Percentiles rank a stretch among this genome's conserved stretches.
Conservation (phyloP, 2,329 filamentous ascomycete genomes). For the Fusarium sp. region DNA sequence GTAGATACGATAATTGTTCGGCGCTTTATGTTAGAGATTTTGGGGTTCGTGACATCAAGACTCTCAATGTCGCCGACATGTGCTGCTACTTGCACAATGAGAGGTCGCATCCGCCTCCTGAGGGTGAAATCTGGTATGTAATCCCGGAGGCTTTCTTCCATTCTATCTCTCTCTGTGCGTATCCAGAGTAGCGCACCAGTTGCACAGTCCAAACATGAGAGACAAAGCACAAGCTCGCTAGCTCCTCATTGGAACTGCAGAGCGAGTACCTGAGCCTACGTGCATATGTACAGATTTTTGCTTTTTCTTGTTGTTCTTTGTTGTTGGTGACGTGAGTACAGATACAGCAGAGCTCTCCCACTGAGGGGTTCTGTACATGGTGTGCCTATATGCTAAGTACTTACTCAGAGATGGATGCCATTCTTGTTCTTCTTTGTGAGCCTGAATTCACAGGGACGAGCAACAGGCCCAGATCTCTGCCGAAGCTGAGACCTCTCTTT, state of each 20-base stretch:
- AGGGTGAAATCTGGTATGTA: not conserved
- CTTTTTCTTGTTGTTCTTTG: conserved; percentile 12
- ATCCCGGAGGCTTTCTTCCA: not conserved
- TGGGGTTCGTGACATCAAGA: too few relatives aligned
- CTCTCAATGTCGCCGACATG: too few relatives aligned
- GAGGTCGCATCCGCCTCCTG: not conserved
- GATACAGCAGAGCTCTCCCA: conserved; percentile 1
- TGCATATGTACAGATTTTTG: not conserved
- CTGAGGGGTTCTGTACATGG: not conserved
- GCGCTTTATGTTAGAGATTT: too few relatives aligned
- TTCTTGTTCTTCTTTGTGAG: conserved; percentile 1
- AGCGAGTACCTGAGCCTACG: not conserved
- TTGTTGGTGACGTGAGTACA: not conserved
- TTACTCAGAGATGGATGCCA: not conserved
- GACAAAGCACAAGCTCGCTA: not conserved
- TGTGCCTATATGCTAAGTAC: not conserved
- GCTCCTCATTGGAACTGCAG: not conserved
- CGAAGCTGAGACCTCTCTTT: not conserved
- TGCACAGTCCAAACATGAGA: not conserved
- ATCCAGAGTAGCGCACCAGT: not conserved
- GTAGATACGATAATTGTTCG: too few relatives aligned
- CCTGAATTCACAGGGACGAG: not conserved
- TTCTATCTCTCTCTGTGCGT: not conserved
- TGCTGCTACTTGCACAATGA: not conserved
- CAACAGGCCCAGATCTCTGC: not conserved